Evolutionary conservation across 352 stramenopile species (phyloP).

Genomic region (Globisporangium spiculum): DNA sequence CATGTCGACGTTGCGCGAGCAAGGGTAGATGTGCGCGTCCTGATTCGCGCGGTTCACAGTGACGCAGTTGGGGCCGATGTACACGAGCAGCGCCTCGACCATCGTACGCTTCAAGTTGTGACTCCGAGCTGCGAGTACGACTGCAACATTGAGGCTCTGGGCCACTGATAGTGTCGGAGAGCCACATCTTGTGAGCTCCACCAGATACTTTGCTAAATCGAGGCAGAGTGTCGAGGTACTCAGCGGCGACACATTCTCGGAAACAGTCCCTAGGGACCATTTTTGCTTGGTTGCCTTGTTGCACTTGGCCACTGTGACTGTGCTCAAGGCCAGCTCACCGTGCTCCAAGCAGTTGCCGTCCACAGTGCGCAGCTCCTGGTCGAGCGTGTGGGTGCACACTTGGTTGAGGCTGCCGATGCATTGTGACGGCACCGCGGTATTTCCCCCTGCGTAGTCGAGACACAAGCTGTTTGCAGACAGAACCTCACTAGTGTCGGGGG

Average conservation of each 20-base stretch:
- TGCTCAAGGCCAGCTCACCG: background rate
- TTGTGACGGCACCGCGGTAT: background rate
- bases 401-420: constrained; percentile 2
- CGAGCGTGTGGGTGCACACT: constrained; percentile 3
- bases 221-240: background rate
- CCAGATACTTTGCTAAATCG: background rate
- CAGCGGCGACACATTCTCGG: background rate
- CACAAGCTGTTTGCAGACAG: background rate
- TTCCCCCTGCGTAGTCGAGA: background rate
- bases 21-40: background rate
- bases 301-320: constrained; percentile 12
- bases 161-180: background rate
- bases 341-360: constrained; percentile 6
- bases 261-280: constrained; percentile 10
- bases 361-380: constrained; percentile 2
- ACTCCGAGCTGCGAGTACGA: background rate
- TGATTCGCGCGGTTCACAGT: constrained; percentile 5
- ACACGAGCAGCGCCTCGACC: constrained; percentile 2
- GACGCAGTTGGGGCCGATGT: constrained; percentile 9
- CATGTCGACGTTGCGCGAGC: constrained; percentile 3
- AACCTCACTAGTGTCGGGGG: background rate
- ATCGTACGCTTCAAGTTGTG: constrained; percentile 11
- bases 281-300: constrained; percentile 13
- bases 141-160: background rate
- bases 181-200: background rate